These are phyloP conservation scores for Nemania abortiva DNA, from an alignment of 2,329 filamentous ascomycete genomes.

Conservation along the genomic window DNA sequence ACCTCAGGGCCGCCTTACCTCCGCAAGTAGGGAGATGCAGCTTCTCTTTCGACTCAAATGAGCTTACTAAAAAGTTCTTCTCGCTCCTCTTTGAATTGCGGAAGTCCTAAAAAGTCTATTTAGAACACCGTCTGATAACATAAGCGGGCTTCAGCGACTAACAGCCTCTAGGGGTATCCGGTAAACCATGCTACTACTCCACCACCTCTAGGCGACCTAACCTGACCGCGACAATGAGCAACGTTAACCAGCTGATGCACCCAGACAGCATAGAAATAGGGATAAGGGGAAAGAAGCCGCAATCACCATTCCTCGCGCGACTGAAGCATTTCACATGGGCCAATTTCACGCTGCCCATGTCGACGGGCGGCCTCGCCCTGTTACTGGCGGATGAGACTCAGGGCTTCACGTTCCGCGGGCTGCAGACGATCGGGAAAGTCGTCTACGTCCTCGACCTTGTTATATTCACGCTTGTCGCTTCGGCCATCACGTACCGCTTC, in stretches of 20 bases:
- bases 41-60: neutral
- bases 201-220: neutral
- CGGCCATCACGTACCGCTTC: slow-evolving; percentile 58
- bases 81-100: neutral
- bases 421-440: slow-evolving; percentile 63
- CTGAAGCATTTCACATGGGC: slow-evolving; percentile 61
- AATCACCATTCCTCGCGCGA: slow-evolving; percentile 38
- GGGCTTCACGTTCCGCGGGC: slow-evolving; percentile 58
- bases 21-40: neutral
- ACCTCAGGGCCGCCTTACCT: neutral
- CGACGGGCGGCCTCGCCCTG: slow-evolving; percentile 60
- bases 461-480: slow-evolving; percentile 56
- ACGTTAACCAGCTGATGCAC: neutral
- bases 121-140: neutral
- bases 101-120: neutral
- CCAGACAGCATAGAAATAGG: slow-evolving; percentile 2
- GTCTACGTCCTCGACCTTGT: slow-evolving; percentile 64
- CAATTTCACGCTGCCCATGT: slow-evolving; percentile 61
- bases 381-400: slow-evolving; percentile 58
- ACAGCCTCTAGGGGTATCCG: neutral
- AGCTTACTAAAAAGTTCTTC: neutral
- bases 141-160: neutral
- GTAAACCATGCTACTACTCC: neutral
- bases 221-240: neutral
- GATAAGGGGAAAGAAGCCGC: neutral